Evolutionary conservation across 1,139 yeast genomes (phyloP).

Genomic region (Pichia sp.): DNA sequence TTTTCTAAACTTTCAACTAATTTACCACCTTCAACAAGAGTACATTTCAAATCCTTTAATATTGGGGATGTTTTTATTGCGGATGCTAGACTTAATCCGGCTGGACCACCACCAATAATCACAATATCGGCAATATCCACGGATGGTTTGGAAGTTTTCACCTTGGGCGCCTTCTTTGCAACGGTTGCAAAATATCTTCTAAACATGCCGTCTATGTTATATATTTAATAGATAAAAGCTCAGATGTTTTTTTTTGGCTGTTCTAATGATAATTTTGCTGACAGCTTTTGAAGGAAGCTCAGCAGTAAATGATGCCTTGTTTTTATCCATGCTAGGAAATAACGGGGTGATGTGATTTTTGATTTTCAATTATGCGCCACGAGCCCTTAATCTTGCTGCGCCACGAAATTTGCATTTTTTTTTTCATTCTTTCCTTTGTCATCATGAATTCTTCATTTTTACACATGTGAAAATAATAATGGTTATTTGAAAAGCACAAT

Average conservation of each 20-base stretch:
- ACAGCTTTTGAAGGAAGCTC: too few species aligned
- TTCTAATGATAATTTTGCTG: too few species aligned
- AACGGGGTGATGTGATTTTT: too few species aligned
- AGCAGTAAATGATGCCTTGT: too few species aligned
- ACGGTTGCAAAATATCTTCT: constrained; percentile 31
- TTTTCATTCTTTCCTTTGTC: background rate
- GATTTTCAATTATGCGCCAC: too few species aligned
- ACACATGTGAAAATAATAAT: too few species aligned
- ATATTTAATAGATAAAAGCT: background rate
- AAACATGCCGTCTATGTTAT: constrained; percentile 13
- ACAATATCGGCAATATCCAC: constrained; percentile 56
- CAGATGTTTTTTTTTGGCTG: too few species aligned
- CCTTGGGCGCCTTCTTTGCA: background rate
- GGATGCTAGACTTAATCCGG: constrained; percentile 82
- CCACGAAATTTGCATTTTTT: background rate
- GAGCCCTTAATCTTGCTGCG: background rate
- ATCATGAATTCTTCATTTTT: background rate
- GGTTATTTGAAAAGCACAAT: too few species aligned
- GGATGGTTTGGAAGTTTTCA: too few species aligned
- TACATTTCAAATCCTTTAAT: constrained; percentile 55
- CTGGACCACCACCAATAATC: constrained; percentile 97
- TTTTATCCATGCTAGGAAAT: too few species aligned
- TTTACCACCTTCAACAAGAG: constrained; percentile 68
- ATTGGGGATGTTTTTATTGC: constrained; percentile 63
- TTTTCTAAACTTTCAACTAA: constrained; percentile 44